Evolutionary conservation across 805 yeast genomes (phyloP), one percentile per base, ranked within the genome.

Genomic region (Brettanomyces bruxellensis): DNA sequence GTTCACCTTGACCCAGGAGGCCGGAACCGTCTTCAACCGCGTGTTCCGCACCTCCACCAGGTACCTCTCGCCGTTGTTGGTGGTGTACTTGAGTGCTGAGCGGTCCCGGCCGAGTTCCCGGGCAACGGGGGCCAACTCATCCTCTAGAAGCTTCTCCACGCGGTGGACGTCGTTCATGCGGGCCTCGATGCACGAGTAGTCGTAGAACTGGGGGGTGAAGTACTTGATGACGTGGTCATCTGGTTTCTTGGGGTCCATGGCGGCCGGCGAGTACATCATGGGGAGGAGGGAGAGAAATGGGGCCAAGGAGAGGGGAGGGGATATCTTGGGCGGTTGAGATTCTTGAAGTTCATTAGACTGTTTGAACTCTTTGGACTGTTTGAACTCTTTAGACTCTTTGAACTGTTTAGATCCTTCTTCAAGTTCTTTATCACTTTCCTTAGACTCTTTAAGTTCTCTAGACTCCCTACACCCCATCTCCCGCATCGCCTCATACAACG

Each of bases 1-100:
- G 54, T 77, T 83, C 25, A 86, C 75, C 53, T 86, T 83, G 11
- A 83, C 65, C 96, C 96, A 91, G 44, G 77, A 79, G 2, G 67
- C 54, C 0, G 98, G 98, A 2, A 90, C 62, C 1, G 66, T 62
- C 39, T 75, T 76, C 2, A 74, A 68, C 40, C 76, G 76, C 11
- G 74, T 64, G 50, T 81, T 80, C 40, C 87, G 67, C 0, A 91
- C 81, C 55, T 90, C 96, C 23, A 93, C 72, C 42, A 90, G 66
- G 56, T 82, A 85, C 2, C 87, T 83, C 22, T 83, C 85, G 45
- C 79, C 81, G 44, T 75, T 71, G 46, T 76, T 79, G 12, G 80
- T 72, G 25, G 70, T 67, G 55, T 69, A 88, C 22, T 72, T 66
- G 45, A 84, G 58, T 37, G 74, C 68, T 0, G 90, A 85, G 11